Percentiles rank a stretch among this genome's conserved stretches.
These are phyloP conservation scores for Delphinella strobiligena DNA, from an alignment of 2,329 filamentous ascomycete species.

Conservation along the genomic window DNA sequence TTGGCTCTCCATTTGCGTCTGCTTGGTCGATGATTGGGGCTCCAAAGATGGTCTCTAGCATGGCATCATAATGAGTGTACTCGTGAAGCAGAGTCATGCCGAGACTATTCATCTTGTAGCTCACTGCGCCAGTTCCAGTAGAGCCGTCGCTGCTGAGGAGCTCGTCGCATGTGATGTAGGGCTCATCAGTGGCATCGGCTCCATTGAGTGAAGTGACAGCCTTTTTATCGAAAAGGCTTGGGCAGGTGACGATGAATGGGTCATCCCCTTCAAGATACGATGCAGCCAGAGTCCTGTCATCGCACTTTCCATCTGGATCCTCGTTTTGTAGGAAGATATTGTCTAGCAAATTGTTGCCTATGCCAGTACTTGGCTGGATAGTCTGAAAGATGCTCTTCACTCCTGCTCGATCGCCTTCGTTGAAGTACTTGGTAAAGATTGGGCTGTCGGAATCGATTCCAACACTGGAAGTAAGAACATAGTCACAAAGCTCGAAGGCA, in stretches of 20 bases:
- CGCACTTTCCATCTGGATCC: not conserved
- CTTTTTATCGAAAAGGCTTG: not conserved
- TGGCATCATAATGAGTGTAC: not conserved
- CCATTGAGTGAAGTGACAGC: not conserved
- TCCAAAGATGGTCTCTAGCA: not conserved
- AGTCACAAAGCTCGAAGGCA: not conserved
- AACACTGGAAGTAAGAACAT: not conserved
- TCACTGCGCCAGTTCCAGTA: not conserved
- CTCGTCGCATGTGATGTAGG: not conserved
- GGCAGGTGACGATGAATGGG: not conserved
- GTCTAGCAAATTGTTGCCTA: not conserved
- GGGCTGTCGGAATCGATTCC: not conserved
- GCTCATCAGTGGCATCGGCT: not conserved
- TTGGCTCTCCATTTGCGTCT: not conserved
- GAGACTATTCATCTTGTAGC: not conserved
- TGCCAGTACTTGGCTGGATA: not conserved
- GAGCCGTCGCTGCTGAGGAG: not conserved
- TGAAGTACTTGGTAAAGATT: not conserved
- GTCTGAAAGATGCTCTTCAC: not conserved
- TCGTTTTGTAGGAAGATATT: not conserved
- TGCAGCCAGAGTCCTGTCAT: not conserved
- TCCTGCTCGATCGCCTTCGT: not conserved
- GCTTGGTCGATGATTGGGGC: not conserved
- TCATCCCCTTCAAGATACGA: not conserved
- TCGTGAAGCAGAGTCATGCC: not conserved